A percentile compares a stretch with the other conserved stretches of the same genome.
Evolutionary conservation across 1,284 basidiomycete species (phyloP).

Genomic region (Marasmius tenuissimus): DNA sequence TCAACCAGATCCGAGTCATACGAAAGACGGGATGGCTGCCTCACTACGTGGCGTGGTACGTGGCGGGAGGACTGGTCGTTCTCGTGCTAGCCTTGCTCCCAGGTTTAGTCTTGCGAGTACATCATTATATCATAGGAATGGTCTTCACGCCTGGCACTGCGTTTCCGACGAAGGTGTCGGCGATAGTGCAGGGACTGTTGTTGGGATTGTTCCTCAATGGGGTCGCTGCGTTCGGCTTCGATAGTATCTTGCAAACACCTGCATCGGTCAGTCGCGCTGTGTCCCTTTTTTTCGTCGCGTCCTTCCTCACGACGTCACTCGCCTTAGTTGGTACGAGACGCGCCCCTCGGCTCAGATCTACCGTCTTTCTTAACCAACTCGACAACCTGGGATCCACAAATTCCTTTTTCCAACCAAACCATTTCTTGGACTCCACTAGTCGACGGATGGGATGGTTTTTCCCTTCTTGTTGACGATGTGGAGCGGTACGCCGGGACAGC

Average conservation of each 20-base stretch:
- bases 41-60: slow-evolving; percentile 72
- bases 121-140: slow-evolving; percentile 80
- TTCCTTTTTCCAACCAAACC: slow-evolving; percentile 55
- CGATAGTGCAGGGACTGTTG: slow-evolving; percentile 79
- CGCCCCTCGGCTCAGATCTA: slow-evolving; percentile 63
- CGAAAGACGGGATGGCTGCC: slow-evolving; percentile 82
- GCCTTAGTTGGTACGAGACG: slow-evolving; percentile 63
- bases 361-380: slow-evolving; percentile 77
- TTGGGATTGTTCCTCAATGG: slow-evolving; percentile 83
- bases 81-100: slow-evolving; percentile 74
- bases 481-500: slow-evolving; percentile 69
- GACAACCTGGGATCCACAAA: slow-evolving; percentile 56
- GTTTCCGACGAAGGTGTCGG: slow-evolving; percentile 78
- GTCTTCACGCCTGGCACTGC: slow-evolving; percentile 76
- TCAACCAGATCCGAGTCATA: slow-evolving; percentile 84
- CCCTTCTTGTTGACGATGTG: slow-evolving; percentile 84
- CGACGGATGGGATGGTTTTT: slow-evolving; percentile 73
- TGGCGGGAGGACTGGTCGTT: slow-evolving; percentile 63
- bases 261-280: slow-evolving; percentile 52
- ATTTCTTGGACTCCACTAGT: slow-evolving; percentile 66
- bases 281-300: slow-evolving; percentile 2
- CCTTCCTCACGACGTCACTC: neutral
- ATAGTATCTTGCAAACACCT: slow-evolving; percentile 76
- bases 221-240: slow-evolving; percentile 77
- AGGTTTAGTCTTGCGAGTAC: slow-evolving; percentile 62